Base-by-base conservation (phyloP, 352 stramenopile species). In the Phytophthora boehmeriae region DNA sequence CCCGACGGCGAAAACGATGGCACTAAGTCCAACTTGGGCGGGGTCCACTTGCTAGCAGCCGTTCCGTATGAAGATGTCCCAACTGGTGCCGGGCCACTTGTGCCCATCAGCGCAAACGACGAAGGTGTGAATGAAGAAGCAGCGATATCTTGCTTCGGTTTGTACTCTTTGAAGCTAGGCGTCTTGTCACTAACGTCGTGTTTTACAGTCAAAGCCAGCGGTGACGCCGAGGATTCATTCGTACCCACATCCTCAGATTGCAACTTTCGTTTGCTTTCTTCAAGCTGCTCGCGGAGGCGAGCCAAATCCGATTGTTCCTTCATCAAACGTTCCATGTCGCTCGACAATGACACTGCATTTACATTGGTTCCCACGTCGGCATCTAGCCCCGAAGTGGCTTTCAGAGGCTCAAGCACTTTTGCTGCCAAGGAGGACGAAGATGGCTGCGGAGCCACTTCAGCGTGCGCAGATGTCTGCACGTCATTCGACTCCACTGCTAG, bases 221-320 rank as follows among this genome's bases (percentile, higher is more conserved):
- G 10, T 8, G 48, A 39, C 44, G 41, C 16, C n/a, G 54, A 11
- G 8, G 59, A n/a, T 35, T 54, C 36, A 16, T 39, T 63, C 20
- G 52, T 14, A 3, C 27, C 44, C 8, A 57, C 35, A 27, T 78
- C 63, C 5, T 76, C 65, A 16, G 74, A 73, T 19, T 86, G 60
- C 10, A 91, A 55, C 30, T 87, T 77, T 30, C 78, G 77, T 30
- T 89, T 88, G 58, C 70, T 89, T 41, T 89, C 82, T 68, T 93
- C 82, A 5, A 90, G 59, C 28, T 91, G 65, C n/a, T 78, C 63
- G 17, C 70, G 82, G 48, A 91, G 51, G 30, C 73, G 63, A 11
- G 77, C 81, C 38, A 93, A 62, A 19, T 90, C 84, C 6, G 75
- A 82, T 51, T 93, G 84, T 19, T 93, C 74, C 43, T 90, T 88